Evolutionary conservation across 768 basidiomycete genomes (phyloP), one percentile per base, ranked within the genome.

Genomic region (Mrakia gelida): DNA sequence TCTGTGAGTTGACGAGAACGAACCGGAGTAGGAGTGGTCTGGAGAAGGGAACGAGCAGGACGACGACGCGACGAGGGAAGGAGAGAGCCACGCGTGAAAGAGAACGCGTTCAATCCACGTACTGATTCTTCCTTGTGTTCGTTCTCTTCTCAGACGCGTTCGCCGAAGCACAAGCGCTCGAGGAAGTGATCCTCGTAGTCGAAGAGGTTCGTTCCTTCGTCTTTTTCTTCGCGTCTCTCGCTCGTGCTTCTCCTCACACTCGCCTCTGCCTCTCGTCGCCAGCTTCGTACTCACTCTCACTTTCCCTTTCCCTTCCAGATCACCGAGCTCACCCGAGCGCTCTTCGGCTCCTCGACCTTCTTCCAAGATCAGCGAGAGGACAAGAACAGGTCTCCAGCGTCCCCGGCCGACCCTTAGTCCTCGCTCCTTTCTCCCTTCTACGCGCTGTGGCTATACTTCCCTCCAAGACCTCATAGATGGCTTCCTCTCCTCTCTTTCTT

Each of bases 141-240:
- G 15, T 3, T 34, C 2, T 32, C 52, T 18, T 52, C 13, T 21
- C 28, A 73, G 72, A 77, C 28, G 70, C 77, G 21, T 78, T 78
- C 30, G 77, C 77, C 8, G 76, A 77, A 56, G 68, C 71, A 8
- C 68, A 77, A 62, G 76, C 76, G 7, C 71, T 77, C 30, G 76
- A 77, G 59, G 76, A 77, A n/a, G 71, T 70, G 13, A 77, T 72
- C 41, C 34, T 59, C 2, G 68, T 56, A n/a, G 61, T 77, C 21
- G 76, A 77, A 16, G 76, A 77, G 52, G 72, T 75, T n/a, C 56
- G 34, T 13, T 45, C 45, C 7, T 45, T 2, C 45, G 1, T 45
- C 45, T 45, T 2, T 45, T 10, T 16, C 45, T 45, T 10, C 15
- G 45, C 45, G 2, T 10, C 38, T 38, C 38, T 38, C 38, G 38